phyloP scores from a whole-genome alignment of 1,139 yeast species.

The Zygoascus meyerae region DNA sequence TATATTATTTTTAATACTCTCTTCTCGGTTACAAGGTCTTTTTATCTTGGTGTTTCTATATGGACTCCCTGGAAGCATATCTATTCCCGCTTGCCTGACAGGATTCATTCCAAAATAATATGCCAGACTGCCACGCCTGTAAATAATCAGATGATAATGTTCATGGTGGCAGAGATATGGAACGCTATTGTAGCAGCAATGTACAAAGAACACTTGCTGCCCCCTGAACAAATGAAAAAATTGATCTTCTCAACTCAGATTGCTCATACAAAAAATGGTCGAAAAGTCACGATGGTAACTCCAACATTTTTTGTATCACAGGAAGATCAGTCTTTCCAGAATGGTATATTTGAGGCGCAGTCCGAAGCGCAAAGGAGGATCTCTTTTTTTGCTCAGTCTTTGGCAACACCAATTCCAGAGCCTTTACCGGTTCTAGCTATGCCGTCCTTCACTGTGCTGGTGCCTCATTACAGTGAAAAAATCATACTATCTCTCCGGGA shows the following conservation, averaged over 20 bases:
- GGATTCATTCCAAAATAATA: constrained; percentile 61
- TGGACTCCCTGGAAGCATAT: constrained; percentile 86
- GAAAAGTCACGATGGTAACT: constrained; percentile 3
- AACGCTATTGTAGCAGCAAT: constrained; percentile 68
- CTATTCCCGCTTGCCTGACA: constrained; percentile 65
- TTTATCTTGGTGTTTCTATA: constrained; percentile 69
- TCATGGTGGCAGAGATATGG: constrained; percentile 69
- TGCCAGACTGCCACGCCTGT: constrained; percentile 44
- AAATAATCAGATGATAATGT: constrained; percentile 28
- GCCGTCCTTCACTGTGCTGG: constrained; percentile 76
- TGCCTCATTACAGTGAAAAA: constrained; percentile 84
- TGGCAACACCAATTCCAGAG: constrained; percentile 71
- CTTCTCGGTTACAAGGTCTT: constrained; percentile 64
- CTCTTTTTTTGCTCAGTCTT: constrained; percentile 82
- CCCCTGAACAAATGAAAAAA: constrained; percentile 57
- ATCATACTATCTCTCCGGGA: constrained; percentile 61
- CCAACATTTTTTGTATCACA: constrained; percentile 73
- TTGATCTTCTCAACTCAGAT: constrained; percentile 33
- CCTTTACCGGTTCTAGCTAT: constrained; percentile 65
- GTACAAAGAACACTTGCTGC: constrained; percentile 72
- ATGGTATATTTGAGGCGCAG: constrained; percentile 45
- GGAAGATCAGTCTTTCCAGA: constrained; percentile 49
- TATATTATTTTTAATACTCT: constrained; percentile 74
- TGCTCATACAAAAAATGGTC: constrained; percentile 2
- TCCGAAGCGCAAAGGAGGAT: constrained; percentile 78